Evolutionary conservation across 495 filamentous ascomycete species (phyloP).

Genomic region (Opeltia flavorubescens): DNA sequence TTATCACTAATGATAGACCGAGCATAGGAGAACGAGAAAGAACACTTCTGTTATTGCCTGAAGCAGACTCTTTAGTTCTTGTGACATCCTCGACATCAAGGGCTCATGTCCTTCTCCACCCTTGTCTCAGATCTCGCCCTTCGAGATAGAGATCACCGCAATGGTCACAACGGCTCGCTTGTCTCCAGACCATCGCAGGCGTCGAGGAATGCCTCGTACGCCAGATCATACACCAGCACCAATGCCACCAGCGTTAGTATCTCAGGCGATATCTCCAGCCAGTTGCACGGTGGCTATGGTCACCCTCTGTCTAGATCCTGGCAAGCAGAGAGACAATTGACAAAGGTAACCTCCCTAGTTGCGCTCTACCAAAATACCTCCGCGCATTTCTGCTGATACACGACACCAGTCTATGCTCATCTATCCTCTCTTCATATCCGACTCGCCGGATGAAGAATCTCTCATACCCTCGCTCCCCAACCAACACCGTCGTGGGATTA

Average conservation of each 20-base stretch:
- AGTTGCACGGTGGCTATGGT: slow-evolving; percentile 87
- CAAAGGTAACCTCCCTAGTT: slow-evolving; percentile 49
- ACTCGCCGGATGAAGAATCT: slow-evolving; percentile 81
- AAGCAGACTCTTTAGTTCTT: too few relatives aligned
- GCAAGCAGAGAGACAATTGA: slow-evolving; percentile 94
- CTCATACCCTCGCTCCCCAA: slow-evolving; percentile 80
- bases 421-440: slow-evolving; percentile 91
- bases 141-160: slow-evolving; percentile 41
- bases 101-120: slow-evolving; percentile 79
- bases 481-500: slow-evolving; percentile 76
- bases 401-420: slow-evolving; percentile 79
- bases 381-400: slow-evolving; percentile 2
- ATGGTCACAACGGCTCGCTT: slow-evolving; percentile 13
- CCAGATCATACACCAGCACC: slow-evolving; percentile 69
- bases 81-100: too few relatives aligned
- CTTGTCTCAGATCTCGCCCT: slow-evolving; percentile 78
- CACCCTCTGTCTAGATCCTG: slow-evolving; percentile 83
- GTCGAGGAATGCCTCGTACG: slow-evolving; percentile 33
- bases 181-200: slow-evolving; percentile 26
- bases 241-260: slow-evolving; percentile 90
- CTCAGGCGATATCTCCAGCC: slow-evolving; percentile 81
- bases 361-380: neutral
- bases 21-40: too few relatives aligned
- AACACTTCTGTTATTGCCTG: too few relatives aligned
- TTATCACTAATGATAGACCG: too few relatives aligned